Evolutionary conservation across 805 yeast genomes (phyloP).

Genomic region (Wickerhamiella qilinensis): DNA sequence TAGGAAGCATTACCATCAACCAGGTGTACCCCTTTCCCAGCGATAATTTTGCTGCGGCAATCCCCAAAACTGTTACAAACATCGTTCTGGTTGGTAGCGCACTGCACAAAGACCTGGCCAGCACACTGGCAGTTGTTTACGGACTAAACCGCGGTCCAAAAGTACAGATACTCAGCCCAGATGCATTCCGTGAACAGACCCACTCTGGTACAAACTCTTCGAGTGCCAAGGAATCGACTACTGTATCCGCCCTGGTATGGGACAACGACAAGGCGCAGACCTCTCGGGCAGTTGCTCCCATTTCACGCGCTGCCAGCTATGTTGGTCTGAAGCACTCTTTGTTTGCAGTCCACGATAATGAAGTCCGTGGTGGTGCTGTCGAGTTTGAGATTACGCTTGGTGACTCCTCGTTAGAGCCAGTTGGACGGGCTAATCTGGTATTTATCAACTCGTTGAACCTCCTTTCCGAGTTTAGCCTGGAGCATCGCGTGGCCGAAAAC

Average conservation of each 20-base stretch:
- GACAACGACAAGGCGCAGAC: conserved; percentile 12
- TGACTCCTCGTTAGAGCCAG: conserved; percentile 20
- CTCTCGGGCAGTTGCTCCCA: conserved; percentile 9
- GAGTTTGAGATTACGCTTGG: conserved; percentile 43
- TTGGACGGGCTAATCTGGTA: conserved; percentile 48
- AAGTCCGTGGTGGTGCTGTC: conserved; percentile 54
- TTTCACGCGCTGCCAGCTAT: conserved; percentile 11
- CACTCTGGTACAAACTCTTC: conserved; percentile 30
- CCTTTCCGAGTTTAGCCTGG: conserved; percentile 42
- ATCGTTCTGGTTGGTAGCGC: background rate
- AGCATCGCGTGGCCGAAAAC: conserved; percentile 38
- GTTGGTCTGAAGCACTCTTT: conserved; percentile 32
- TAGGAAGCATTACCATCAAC: background rate
- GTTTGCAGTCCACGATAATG: conserved; percentile 55
- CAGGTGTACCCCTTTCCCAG: background rate
- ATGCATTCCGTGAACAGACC: conserved; percentile 26
- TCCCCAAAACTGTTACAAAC: background rate
- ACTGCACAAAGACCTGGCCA: background rate
- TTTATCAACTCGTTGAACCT: conserved; percentile 46
- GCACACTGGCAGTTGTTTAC: background rate
- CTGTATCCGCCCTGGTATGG: conserved; percentile 32
- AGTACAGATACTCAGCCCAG: too few species aligned
- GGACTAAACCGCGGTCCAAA: background rate
- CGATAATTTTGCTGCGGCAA: conserved; percentile 1
- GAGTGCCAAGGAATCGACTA: background rate